Evolutionary conservation across 768 basidiomycete genomes (phyloP), one percentile per base, ranked within the genome.

Genomic region (Rhodotorula paludigena): DNA sequence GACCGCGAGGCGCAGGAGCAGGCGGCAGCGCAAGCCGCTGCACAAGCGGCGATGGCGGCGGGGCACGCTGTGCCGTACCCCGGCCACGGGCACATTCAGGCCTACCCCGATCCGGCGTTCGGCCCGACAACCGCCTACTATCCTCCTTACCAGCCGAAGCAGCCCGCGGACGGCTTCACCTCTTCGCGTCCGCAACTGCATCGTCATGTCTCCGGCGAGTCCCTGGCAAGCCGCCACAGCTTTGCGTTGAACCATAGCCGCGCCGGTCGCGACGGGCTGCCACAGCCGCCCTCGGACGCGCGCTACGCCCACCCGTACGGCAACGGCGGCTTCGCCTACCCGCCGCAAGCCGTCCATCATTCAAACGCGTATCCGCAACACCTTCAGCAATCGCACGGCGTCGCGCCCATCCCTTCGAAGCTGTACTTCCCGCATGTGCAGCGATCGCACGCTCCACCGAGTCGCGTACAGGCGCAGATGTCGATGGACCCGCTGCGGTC

Each of bases 1-100:
- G 72, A 73, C 38, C 67, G 72, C 16, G 72, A 73, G 11, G 66
- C 54, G 3, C 59, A 57, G 33, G 71, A 68, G 11, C 25, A 49
- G 1, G 51, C 18, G 2, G 41, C 53, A 0, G 41, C 63, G 32
- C 20, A 48, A 32, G 23, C 41, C 42, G 44, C 33, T 15, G 21
- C 44, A 2, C 23, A 32, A 0, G 35, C 56, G 18, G 51, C 20
- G 35, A 48, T 48, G 51, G 33, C 47, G 25, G 36, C 62, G 8
- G 36, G 14, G 5, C 53, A 47, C 12, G 59, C 44, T 60, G 57
- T 9, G 49, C 61, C 33, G 60, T 69, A 64, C 49, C 58, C 57
- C 5, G 36, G 47, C 5, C 54, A 44, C 5, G 54, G 28, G 2
- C 61, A 55, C 20, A 32, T 32, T 3, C 30, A 30, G n/a, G 1